phyloP scores from a whole-genome alignment of 345 rosid genomes.

The Pelargonium nanum region DNA sequence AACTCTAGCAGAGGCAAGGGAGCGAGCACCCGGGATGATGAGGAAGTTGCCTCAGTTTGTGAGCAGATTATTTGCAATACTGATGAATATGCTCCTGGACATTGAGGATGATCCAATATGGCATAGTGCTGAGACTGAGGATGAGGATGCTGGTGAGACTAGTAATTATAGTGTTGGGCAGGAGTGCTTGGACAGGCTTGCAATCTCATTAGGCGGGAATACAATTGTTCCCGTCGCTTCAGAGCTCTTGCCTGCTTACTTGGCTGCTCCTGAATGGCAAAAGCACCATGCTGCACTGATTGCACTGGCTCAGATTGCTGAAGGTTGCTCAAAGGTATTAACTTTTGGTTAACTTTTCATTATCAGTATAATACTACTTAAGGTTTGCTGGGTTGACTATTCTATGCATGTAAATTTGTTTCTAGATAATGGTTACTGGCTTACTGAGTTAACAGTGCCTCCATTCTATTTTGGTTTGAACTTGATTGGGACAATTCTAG shows the following conservation, averaged over 20 bases:
- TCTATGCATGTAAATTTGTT: too few relatives aligned
- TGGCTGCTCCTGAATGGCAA: conserved; percentile 96
- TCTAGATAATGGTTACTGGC: too few relatives aligned
- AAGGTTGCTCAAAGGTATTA: conserved; percentile 91
- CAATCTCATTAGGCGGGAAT: conserved; percentile 91
- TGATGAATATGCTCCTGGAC: conserved; percentile 89
- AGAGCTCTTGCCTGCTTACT: conserved; percentile 74
- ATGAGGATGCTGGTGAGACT: conserved; percentile 90
- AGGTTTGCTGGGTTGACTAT: too few relatives aligned
- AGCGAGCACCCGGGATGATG: conserved; percentile 99
- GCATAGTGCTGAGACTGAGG: conserved; percentile 85
- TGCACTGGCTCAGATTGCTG: conserved; percentile 98
- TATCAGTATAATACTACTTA: neutral
- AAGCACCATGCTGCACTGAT: conserved; percentile 95
- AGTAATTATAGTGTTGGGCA: conserved; percentile 92
- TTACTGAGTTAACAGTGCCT: too few relatives aligned
- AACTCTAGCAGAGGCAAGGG: conserved; percentile 91
- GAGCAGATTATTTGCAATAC: conserved; percentile 66
- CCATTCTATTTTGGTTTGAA: too few relatives aligned
- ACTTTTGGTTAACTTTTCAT: neutral
- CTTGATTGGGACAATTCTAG: too few relatives aligned
- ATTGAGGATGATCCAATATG: conserved; percentile 88
- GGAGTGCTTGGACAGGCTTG: conserved; percentile 94
- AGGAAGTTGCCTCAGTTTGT: conserved; percentile 96
- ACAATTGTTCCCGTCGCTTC: conserved; percentile 96